Evolutionary conservation across 2,329 filamentous ascomycete genomes (phyloP), one percentile per base, ranked within the genome.

Genomic region (Didymella exigua): DNA sequence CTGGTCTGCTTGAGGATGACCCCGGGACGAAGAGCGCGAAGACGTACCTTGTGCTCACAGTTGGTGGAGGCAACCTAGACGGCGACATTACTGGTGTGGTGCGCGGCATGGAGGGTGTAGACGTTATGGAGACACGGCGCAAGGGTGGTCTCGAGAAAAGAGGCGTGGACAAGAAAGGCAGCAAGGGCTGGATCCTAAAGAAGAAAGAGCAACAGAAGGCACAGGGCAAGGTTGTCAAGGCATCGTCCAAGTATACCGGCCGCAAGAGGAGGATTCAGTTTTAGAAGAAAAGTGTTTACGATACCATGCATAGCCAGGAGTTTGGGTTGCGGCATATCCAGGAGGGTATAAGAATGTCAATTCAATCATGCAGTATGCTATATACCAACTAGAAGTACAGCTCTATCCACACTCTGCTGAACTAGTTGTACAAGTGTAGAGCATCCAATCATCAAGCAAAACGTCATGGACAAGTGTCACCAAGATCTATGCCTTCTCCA

Each of bases 21-120:
- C 90, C 90, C 0, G 93, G 92, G 37, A 99, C 95, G 31, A 99
- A 99, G 82, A 97, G 93, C 71, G 86, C 89, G 64, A 99, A 99
- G 81, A 81, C 96, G n/a, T 99, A 99, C 74, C 82, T 99, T 2
- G 93, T 99, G 0, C 79, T 99, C 27, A 97, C 92, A 0, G 95
- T 96, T 1, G 95, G 93, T 27, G 83, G 84, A 1, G 89, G 89
- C 8, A 82, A 84, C 42, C 56, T 84, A 40, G 74, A 72, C 42
- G 82, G 81, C 8, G 93, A 96, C 72, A 97, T 99, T 60, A 97
- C 93, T 0, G 89, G 90, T 5, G 89, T 96, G 3, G 91, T 99
- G 11, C 84, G 88, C 56, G 91, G 90, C 1, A 91, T 98, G 91
- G 90, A 95, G 18, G 89, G 84, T 34, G 91, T 98, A 6, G 90